Evolutionary conservation across 768 basidiomycete species (phyloP).

Genomic region (Hydnomerulius pinastri): DNA sequence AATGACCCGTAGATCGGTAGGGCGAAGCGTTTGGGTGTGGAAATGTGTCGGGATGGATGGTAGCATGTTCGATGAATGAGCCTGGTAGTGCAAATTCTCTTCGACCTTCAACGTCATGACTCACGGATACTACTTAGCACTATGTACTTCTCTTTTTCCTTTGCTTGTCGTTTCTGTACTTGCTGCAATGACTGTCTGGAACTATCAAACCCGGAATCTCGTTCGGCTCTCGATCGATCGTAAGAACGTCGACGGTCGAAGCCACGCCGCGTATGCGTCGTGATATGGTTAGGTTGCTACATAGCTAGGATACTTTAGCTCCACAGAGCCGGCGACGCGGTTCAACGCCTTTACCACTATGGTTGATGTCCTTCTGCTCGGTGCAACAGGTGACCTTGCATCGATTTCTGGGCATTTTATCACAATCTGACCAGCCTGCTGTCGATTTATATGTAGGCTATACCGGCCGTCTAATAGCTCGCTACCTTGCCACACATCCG

Average conservation of each 20-base stretch:
- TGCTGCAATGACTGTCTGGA: background rate
- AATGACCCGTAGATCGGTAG: constrained; percentile 57
- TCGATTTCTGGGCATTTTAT: background rate
- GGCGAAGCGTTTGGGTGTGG: constrained; percentile 88
- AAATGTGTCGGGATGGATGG: constrained; percentile 86
- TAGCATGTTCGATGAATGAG: constrained; percentile 51
- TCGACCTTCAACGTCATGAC: no score
- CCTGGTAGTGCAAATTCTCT: background rate
- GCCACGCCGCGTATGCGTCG: no score
- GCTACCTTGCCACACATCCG: constrained; percentile 67
- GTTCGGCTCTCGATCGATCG: no score
- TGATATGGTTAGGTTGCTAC: no score
- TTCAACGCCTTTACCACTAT: no score
- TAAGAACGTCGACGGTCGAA: no score
- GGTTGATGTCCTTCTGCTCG: constrained; percentile 67
- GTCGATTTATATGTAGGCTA: constrained; percentile 43
- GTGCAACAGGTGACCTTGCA: constrained; percentile 56
- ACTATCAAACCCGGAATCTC: no score
- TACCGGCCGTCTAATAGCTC: constrained; percentile 67
- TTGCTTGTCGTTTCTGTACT: background rate
- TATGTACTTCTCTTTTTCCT: background rate
- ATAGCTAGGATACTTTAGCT: no score
- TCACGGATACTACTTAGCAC: background rate
- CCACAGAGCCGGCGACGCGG: no score
- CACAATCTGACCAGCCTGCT: constrained; percentile 16